These are phyloP conservation scores for Stenogyne calaminthoides DNA, from an alignment of 305 asterid species.

Conservation along the genomic window DNA sequence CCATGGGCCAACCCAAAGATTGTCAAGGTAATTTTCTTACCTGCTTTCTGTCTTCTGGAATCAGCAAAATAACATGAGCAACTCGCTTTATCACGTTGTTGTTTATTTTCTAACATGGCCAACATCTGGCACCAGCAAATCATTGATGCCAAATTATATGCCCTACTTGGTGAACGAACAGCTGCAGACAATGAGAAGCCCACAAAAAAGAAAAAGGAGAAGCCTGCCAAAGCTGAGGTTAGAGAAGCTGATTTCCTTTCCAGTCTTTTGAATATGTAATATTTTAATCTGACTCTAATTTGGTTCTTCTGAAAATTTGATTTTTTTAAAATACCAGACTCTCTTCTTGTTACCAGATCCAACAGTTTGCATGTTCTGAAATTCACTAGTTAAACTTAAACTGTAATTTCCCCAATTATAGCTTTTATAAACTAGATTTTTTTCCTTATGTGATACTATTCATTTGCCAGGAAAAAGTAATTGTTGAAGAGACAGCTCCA, in stretches of 20 bases:
- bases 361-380: constrained; percentile 10
- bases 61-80: constrained; percentile 9
- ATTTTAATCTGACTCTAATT: neutral
- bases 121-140: constrained; percentile 58
- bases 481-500: constrained; percentile 58
- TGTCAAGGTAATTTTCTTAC: constrained; percentile 64
- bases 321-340: neutral
- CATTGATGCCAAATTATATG: constrained; percentile 66
- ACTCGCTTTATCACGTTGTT: neutral
- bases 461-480: constrained; percentile 57
- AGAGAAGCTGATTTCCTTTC: constrained; percentile 20
- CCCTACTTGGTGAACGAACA: constrained; percentile 83
- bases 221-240: constrained; percentile 77
- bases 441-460: constrained; percentile 4
- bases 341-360: constrained; percentile 9
- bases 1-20: constrained; percentile 95
- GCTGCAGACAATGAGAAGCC: constrained; percentile 94
- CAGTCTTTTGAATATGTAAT: neutral
- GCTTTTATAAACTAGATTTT: constrained; percentile 18
- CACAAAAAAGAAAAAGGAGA: constrained; percentile 86
- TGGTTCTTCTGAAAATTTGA: constrained; percentile 12
- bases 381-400: neutral
- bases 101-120: constrained; percentile 14
- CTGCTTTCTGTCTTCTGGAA: constrained; percentile 7
- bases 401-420: neutral